Base-by-base conservation (phyloP, 345 rosid species). In the Salix dunnii region DNA sequence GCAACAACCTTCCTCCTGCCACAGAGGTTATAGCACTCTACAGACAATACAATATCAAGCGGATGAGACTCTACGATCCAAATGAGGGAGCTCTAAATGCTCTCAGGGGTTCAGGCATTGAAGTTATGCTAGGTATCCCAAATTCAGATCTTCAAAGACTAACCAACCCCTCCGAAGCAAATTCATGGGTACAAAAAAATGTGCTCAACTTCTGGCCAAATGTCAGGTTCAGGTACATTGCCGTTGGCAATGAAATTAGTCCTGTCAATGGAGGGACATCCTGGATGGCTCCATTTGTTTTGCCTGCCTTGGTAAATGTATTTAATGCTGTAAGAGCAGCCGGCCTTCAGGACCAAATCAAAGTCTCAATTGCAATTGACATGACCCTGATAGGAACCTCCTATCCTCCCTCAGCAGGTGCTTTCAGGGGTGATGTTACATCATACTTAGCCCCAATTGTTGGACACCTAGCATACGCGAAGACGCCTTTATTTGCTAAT, bases 21-120 rank as follows among this genome's bases (percentile, higher is more conserved):
- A 3, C 60, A 8, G 81, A 81, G 46, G 89, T 87, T 31, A 40
- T 81, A 27, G 23, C 71, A 9, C 82, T 87, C 10, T 87, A 77
- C 85, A 83, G 70, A 21, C 79, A 85, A 63, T 23, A 70, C 43
- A 85, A 79, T 79, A 82, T 87, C 70, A 72, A 51, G 72, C 71
- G 83, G 66, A 87, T 87, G 89, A 76, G 87, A 53, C 67, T 87
- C 72, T 87, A 87, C 13, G 86, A 82, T 71, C 87, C 87, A 1
- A 81, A 83, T 18, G 82, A 62, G 25, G 77, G 68, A 25, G 86
- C 86, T 64, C 78, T 87, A 0, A 77, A 83, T 76, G 89, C 85
- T 49, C 87, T 87, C 2, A 72, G 82, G 77, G 87, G 77, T 49
- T 87, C 89, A 7, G 74, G 78, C 85, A 84, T 87, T 55, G 78